Conservation (phyloP, 2,329 filamentous ascomycete genomes). For the Aureobasidium sp. region DNA sequence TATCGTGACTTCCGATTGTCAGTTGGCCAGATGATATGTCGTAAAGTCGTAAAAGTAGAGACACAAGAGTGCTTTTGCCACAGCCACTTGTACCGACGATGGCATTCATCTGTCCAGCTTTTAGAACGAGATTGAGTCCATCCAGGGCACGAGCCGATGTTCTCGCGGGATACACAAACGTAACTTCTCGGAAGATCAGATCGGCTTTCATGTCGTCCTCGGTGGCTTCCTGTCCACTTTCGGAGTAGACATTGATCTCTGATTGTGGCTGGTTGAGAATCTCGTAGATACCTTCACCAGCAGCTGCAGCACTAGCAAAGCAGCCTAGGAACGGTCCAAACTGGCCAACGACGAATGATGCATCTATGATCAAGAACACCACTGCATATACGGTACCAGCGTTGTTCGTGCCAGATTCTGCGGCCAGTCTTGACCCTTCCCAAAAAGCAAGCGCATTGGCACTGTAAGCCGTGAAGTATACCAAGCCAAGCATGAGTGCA, state of each 20-base stretch:
- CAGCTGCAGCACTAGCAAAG: conserved; percentile 47
- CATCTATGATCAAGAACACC: conserved; percentile 58
- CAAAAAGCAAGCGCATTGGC: conserved; percentile 42
- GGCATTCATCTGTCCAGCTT: conserved; percentile 37
- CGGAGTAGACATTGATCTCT: conserved; percentile 34
- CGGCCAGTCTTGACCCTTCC: conserved; percentile 32
- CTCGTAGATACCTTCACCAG: conserved; percentile 39
- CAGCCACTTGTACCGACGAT: conserved; percentile 41
- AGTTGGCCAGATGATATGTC: conserved; percentile 36
- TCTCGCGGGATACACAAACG: conserved; percentile 40
- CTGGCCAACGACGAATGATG: conserved; percentile 56
- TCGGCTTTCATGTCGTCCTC: conserved; percentile 21
- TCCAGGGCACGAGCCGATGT: conserved; percentile 36
- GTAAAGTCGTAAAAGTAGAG: conserved; percentile 38
- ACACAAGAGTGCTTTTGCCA: conserved; percentile 39
- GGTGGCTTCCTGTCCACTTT: conserved; percentile 20
- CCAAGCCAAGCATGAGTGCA: conserved; percentile 36
- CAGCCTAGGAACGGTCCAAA: conserved; percentile 57
- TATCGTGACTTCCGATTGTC: conserved; percentile 34
- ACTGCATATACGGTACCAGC: conserved; percentile 55
- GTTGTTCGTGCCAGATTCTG: conserved; percentile 24
- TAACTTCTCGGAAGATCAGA: conserved; percentile 33
- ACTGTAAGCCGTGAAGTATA: conserved; percentile 41
- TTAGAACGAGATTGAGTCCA: conserved; percentile 31
- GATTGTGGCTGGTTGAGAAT: conserved; percentile 36